A percentile compares a stretch with the other conserved stretches of the same genome.
Evolutionary conservation across 179 eudicot species (phyloP).

Genomic region (Beta corolliflora): DNA sequence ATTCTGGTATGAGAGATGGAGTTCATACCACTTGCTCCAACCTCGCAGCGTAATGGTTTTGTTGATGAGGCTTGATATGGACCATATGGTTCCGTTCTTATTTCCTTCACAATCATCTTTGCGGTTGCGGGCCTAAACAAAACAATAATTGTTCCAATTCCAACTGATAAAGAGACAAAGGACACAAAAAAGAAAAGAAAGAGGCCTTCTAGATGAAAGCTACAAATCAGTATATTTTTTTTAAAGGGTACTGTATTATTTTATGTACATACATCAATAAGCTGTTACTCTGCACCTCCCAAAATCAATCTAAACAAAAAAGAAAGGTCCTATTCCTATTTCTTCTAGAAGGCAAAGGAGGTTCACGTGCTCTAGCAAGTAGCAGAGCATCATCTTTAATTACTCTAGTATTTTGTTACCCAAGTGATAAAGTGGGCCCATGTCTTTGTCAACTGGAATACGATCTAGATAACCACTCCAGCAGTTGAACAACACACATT

Average conservation of each 20-base stretch:
- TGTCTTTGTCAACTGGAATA: background rate
- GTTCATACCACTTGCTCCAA: too few relatives aligned
- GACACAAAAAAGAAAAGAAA: background rate
- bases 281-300: background rate
- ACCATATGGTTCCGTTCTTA: too few relatives aligned
- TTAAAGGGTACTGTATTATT: background rate
- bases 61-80: too few relatives aligned
- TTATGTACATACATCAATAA: background rate
- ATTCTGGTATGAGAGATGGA: too few relatives aligned
- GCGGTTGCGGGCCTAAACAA: background rate
- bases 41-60: too few relatives aligned
- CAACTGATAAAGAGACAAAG: background rate
- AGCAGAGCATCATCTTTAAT: background rate
- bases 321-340: background rate
- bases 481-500: background rate
- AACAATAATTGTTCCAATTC: background rate
- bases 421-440: background rate
- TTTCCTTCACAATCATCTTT: too few relatives aligned
- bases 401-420: background rate
- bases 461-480: background rate
- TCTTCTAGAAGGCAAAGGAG: background rate
- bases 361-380: background rate
- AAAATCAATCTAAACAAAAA: background rate
- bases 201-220: constrained; percentile 6
- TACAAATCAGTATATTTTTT: background rate